A percentile compares a stretch with the other conserved stretches of the same genome.
phyloP scores from a whole-genome alignment of 495 filamentous ascomycete species.

The Bacidia gigantensis region DNA sequence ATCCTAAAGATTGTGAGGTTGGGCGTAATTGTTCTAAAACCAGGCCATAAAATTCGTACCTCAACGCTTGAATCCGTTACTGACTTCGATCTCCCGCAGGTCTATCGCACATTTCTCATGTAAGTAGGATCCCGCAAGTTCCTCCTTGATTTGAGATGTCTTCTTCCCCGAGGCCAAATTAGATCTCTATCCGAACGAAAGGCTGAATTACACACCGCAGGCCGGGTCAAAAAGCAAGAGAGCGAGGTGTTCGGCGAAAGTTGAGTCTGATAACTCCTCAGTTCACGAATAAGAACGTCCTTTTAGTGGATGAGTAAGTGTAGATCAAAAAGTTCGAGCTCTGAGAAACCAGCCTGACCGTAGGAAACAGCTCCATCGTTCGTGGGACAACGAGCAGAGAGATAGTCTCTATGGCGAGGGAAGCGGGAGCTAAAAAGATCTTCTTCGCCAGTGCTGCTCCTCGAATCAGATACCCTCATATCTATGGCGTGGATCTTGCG shows the following conservation, averaged over 20 bases:
- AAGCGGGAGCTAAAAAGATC: slow-evolving; percentile 81
- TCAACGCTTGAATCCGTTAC: no score
- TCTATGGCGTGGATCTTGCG: slow-evolving; percentile 86
- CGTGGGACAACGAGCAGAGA: slow-evolving; percentile 83
- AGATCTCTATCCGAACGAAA: no score
- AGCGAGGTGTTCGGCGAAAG: slow-evolving; percentile 37
- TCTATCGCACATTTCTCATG: slow-evolving; percentile 54
- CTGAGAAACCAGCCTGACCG: no score
- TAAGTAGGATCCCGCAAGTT: slow-evolving; percentile 21
- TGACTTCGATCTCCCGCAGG: neutral
- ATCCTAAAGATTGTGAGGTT: no score
- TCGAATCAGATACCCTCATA: slow-evolving; percentile 65
- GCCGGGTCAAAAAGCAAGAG: slow-evolving; percentile 70
- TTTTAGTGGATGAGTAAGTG: slow-evolving; percentile 94
- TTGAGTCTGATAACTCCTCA: slow-evolving; percentile 46
- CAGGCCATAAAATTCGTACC: no score
- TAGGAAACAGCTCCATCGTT: slow-evolving; percentile 84
- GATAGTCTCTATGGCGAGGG: slow-evolving; percentile 84
- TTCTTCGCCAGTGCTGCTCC: slow-evolving; percentile 83
- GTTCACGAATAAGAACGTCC: slow-evolving; percentile 67
- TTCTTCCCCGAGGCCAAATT: no score
- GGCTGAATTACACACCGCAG: no score
- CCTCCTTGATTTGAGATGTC: slow-evolving; percentile 36
- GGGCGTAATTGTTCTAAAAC: no score
- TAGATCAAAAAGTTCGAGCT: no score